Evolutionary conservation across 768 basidiomycete genomes (phyloP).

Genomic region (Boletus subcaerulescens): DNA sequence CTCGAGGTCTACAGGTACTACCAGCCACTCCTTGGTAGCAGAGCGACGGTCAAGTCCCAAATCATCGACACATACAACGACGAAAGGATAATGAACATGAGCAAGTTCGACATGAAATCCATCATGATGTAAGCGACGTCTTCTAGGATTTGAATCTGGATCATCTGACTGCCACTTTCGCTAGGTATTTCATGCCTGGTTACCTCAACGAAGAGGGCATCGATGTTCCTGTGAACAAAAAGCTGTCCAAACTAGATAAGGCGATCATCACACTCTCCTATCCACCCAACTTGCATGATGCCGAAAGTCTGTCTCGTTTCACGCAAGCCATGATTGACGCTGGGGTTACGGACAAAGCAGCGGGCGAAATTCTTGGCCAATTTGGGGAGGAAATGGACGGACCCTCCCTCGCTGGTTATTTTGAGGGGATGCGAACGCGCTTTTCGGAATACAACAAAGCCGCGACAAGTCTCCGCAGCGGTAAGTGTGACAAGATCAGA

Average conservation of each 20-base stretch:
- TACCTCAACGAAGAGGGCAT: neutral
- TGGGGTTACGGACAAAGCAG: neutral
- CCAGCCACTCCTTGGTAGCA: neutral
- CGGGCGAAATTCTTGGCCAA: neutral
- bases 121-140: neutral
- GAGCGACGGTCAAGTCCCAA: neutral
- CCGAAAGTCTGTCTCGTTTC: neutral
- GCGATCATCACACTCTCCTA: neutral
- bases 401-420: no score
- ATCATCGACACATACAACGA: neutral
- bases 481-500: neutral
- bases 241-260: neutral
- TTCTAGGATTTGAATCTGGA: neutral
- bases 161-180: neutral
- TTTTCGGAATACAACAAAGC: neutral
- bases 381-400: no score
- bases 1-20: constrained; percentile 1
- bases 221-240: neutral
- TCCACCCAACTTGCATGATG: neutral
- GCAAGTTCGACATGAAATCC: neutral
- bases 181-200: neutral
- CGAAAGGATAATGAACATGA: neutral
- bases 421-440: neutral
- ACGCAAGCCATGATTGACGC: neutral
- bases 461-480: neutral